Base-by-base conservation (phyloP, 2,329 filamentous ascomycete genomes). In the Thyridium curvatum region DNA sequence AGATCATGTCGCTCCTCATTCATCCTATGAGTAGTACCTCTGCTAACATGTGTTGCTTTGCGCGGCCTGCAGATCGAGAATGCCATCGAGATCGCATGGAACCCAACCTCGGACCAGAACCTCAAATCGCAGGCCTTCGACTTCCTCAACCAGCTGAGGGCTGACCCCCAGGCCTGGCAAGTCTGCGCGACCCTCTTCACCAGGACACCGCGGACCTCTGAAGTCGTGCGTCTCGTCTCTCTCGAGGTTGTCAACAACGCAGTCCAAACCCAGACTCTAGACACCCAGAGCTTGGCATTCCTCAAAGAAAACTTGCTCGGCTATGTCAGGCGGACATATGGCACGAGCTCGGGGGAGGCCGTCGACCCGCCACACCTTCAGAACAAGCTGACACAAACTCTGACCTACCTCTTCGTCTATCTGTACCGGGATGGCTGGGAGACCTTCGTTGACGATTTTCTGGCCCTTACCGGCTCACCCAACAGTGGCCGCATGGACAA, bases 351-450 rank as follows among this genome's bases (percentile, higher is more conserved):
- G 12, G 35, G 41, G 12, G 40, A 68, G 28, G 61, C 68, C 9
- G 65, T 82, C 46, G 93, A 98, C 58, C 78, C 82, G 8, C 61
- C 79, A 17, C 77, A 78, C 48, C 82, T 98, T 32, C 91, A 97
- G 65, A 98, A 97, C 68, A 98, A 98, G 66, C 79, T 98, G 49
- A 90, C 91, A 34, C 93, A 98, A 66, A 95, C 90, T 12, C 69
- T 98, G 52, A 98, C 93, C 9, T 93, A 88, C 55, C 80, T 98
- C 37, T 98, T 98, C 61, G 84, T 88, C 29, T 79, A 82, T 12
- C 73, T 94, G 39, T 98, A 98, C 61, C 80, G 80, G 38, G 79
- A 84, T 38, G 84, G 85, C 30, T 98, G 93, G 93, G 77, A 86
- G 53, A 79, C 71, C 43, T 97, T 96, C 62, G 82, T 98, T 58